Evolutionary conservation across 108 stramenopile genomes (phyloP).

Genomic region (Nannochloropsis gaditana): DNA sequence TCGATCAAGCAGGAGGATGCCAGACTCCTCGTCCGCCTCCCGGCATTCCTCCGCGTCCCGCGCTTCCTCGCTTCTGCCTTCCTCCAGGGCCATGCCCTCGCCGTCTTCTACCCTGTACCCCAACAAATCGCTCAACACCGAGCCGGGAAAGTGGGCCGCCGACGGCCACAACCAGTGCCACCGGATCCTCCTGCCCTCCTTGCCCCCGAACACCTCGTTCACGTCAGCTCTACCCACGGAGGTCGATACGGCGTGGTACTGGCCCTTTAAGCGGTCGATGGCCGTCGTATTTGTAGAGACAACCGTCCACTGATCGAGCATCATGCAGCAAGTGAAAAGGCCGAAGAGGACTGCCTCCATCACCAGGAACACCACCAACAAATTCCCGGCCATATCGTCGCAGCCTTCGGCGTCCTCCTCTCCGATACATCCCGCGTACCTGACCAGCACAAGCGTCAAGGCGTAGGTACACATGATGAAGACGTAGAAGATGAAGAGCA

Average conservation of each 20-base stretch:
- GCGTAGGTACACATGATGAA: slow-evolving; percentile 76
- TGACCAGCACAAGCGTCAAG: slow-evolving; percentile 60
- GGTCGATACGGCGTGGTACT: slow-evolving; percentile 48
- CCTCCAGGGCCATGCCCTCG: not conserved
- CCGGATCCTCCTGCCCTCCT: not conserved
- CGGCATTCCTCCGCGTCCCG: not conserved
- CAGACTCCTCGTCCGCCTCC: not conserved
- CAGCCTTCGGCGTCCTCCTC: not conserved
- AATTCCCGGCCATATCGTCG: not conserved
- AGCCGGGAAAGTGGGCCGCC: not conserved
- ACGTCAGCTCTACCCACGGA: slow-evolving; percentile 78
- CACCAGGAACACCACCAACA: slow-evolving; percentile 48
- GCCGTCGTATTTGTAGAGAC: slow-evolving; percentile 81
- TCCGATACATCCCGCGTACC: slow-evolving; percentile 61
- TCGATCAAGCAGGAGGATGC: not conserved
- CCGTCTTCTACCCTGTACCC: not conserved
- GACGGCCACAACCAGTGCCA: slow-evolving; percentile 12
- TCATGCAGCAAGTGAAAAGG: slow-evolving; percentile 96
- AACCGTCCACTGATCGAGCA: slow-evolving; percentile 87
- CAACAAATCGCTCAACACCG: not conserved
- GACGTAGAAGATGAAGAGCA: slow-evolving; percentile 94
- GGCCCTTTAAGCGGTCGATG: slow-evolving; percentile 65
- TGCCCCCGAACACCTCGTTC: slow-evolving; percentile 86
- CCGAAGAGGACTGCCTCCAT: slow-evolving; percentile 73
- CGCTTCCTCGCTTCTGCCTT: not conserved